Percentiles rank a stretch among this genome's conserved stretches.
phyloP scores from a whole-genome alignment of 495 filamentous ascomycete genomes.

The Aspergillus biplanus region DNA sequence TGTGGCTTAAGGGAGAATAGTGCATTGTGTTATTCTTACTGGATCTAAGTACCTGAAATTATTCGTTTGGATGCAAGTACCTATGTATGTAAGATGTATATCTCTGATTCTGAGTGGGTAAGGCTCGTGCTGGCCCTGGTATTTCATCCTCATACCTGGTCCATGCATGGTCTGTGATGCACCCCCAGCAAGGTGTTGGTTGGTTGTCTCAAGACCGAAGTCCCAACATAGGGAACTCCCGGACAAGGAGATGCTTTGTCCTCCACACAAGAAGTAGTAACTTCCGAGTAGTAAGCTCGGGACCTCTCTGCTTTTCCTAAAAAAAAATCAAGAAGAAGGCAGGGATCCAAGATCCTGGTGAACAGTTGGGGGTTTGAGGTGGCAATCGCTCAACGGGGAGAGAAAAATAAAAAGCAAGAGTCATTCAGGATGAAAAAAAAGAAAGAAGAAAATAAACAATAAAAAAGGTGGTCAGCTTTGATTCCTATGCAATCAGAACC shows the following conservation, averaged over 20 bases:
- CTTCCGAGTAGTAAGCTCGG: not conserved
- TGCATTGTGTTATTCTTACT: not conserved
- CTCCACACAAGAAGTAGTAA: not conserved
- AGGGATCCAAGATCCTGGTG: not conserved
- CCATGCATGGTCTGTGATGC: constrained; percentile 17
- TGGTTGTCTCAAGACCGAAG: not conserved
- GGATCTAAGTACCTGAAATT: not conserved
- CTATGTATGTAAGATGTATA: constrained; percentile 8
- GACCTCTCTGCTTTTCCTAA: not conserved
- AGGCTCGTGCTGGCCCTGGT: constrained; percentile 13
- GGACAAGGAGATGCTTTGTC: not conserved
- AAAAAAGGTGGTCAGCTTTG: not conserved
- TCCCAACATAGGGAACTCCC: constrained; percentile 2
- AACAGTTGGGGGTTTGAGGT: not conserved
- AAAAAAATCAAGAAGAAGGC: not conserved
- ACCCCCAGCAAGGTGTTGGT: constrained; percentile 8
- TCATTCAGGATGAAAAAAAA: not conserved
- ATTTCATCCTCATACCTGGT: constrained; percentile 2
- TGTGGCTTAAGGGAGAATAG: no score
- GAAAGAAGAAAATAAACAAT: not conserved
- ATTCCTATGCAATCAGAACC: not conserved
- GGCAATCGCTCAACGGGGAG: not conserved
- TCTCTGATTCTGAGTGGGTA: constrained; percentile 16
- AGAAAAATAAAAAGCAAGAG: not conserved
- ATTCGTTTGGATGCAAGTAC: not conserved